Conservation (phyloP, 345 rosid genomes). For the Eucalyptus marginata region DNA sequence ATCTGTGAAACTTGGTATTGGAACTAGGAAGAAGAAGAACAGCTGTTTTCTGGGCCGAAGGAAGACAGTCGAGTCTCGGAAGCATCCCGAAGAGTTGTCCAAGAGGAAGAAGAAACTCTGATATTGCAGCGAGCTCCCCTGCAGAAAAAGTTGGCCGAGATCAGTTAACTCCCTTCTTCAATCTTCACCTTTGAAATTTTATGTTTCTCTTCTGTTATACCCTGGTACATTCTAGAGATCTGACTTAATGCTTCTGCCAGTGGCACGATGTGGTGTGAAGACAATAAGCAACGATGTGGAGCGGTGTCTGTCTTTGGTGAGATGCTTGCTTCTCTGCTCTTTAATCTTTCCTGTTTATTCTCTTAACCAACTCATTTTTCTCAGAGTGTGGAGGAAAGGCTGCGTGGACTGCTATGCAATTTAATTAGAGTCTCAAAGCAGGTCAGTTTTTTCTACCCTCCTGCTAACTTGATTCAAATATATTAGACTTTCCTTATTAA, state of each 20-base stretch:
- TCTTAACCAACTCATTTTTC: constrained; percentile 11
- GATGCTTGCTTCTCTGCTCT: constrained; percentile 13
- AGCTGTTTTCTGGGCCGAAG: constrained; percentile 70
- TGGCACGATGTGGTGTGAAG: constrained; percentile 74
- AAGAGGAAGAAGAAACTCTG: constrained; percentile 93
- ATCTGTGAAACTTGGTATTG: not conserved
- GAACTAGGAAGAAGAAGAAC: constrained; percentile 95
- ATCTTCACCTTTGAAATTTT: not conserved
- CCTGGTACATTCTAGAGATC: not conserved
- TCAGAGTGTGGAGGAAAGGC: constrained; percentile 93
- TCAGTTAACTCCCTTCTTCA: constrained; percentile 38
- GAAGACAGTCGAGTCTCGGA: constrained; percentile 93
- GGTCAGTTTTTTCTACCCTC: constrained; percentile 27
- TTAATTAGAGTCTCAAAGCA: constrained; percentile 81
- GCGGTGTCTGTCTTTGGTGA: constrained; percentile 87
- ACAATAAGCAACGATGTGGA: constrained; percentile 71
- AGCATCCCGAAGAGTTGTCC: constrained; percentile 87
- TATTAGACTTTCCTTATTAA: constrained; percentile 1
- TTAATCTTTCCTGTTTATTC: not conserved
- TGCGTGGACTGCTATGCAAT: constrained; percentile 70
- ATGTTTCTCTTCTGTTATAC: not conserved
- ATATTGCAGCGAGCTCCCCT: constrained; percentile 78
- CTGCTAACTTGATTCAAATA: not conserved
- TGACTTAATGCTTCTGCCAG: constrained; percentile 25
- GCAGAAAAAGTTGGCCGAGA: constrained; percentile 83